A percentile compares a stretch with the other conserved stretches of the same genome.
Conservation (phyloP, 441 rosid species). For the Geranium incanum region DNA sequence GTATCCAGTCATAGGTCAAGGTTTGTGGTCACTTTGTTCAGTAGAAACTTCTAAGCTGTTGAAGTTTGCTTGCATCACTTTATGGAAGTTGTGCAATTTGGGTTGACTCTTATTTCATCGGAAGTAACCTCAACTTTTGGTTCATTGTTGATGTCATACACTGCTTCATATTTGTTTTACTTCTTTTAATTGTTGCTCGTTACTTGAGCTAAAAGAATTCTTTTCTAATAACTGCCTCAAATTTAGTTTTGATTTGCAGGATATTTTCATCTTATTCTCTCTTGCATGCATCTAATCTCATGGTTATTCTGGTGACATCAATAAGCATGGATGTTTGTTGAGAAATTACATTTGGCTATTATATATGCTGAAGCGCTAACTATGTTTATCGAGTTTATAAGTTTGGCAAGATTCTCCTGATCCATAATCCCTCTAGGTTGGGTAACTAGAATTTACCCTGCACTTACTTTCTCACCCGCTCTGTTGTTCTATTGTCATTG, state of each 20-base stretch:
- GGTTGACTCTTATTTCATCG: too few species aligned
- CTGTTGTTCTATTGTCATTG: neutral
- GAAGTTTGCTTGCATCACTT: neutral
- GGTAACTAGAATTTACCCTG: neutral
- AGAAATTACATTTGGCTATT: neutral
- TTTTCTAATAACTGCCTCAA: neutral
- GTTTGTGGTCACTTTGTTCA: neutral
- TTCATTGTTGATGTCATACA: neutral
- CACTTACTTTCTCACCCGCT: neutral
- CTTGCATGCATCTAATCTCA: neutral
- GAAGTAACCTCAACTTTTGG: neutral
- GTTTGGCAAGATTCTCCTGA: neutral
- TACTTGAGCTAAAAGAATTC: too few species aligned
- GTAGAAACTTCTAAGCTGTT: neutral
- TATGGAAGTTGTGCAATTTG: too few species aligned
- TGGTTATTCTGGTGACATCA: neutral
- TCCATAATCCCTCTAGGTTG: neutral
- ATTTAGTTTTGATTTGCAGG: neutral
- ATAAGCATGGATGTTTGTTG: neutral
- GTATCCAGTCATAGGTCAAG: neutral
- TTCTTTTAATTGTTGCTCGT: too few species aligned
- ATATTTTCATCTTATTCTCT: neutral
- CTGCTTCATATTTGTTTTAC: too few species aligned
- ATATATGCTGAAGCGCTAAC: neutral
- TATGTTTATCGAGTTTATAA: neutral